Evolutionary conservation across 2,329 filamentous ascomycete species (phyloP), one percentile per base, ranked within the genome.

Genomic region (Neofusicoccum kwambonambiense): DNA sequence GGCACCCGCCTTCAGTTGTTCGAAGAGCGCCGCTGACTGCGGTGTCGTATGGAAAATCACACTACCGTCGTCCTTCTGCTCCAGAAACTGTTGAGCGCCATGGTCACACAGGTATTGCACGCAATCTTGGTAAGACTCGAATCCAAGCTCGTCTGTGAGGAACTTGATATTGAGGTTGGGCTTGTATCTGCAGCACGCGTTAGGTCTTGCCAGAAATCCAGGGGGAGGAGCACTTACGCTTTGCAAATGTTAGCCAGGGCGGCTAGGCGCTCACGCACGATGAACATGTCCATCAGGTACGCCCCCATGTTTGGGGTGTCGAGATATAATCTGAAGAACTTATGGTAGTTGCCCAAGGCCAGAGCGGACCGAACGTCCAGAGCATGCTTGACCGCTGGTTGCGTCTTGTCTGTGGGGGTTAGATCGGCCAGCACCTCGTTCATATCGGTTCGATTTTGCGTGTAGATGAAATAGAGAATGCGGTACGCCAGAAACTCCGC

Each of bases 211-310:
- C 22, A 4, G 12, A 15, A 1, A 31, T 8, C 17, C 2, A 8
- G 11, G 13, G 22, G 35, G 6, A 19, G 5, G 22, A 13, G 17
- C n/a, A 52, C 94, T 83, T 82, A 99, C 95, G 91, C 89, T 91
- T 87, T 96, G 86, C 93, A 97, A 71, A 99, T 95, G 77, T 90
- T 92, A 77, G 92, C 90, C 75, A 99, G 82, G 69, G 95, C 95
- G 75, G 90, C 89, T 70, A 99, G 87, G 73, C 95, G 91, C 82
- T 99, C 94, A 75, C 95, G 89, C 73, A 89, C 89, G 77, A 98
- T 90, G 82, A 99, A 98, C 92, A 97, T 97, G 82, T 99, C 95
- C 91, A 99, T 96, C 60, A 99, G 86, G 80, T 98, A 98, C 71
- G 91, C 93, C 67, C 95, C 94, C 93, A 99, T 97, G 74, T 96